Percentiles rank a stretch among this genome's conserved stretches.
Conservation (phyloP, 2,329 filamentous ascomycete genomes). For the Aspergillus clavatus region DNA sequence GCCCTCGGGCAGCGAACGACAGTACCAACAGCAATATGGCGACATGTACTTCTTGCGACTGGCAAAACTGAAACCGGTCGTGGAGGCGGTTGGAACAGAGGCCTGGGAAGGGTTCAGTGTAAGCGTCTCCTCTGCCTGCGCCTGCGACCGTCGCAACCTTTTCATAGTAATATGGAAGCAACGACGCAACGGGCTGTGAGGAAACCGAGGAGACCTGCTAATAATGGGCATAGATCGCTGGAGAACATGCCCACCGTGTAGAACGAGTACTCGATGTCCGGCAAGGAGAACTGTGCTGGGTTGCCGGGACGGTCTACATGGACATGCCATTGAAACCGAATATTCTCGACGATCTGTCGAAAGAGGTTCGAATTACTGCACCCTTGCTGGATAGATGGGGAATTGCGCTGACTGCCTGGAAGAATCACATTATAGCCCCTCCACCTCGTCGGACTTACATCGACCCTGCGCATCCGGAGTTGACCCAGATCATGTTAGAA, state of each 20-base stretch:
- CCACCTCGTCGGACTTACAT: constrained; percentile 72
- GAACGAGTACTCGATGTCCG: constrained; percentile 91
- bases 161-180: too few relatives aligned
- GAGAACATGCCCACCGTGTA: constrained; percentile 68
- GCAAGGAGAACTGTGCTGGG: constrained; percentile 93
- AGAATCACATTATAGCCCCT: constrained; percentile 87
- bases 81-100: constrained; percentile 67
- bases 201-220: constrained; percentile 4
- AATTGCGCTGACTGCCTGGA: not conserved
- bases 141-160: too few relatives aligned
- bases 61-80: constrained; percentile 76
- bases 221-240: constrained; percentile 54
- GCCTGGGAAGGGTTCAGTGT: constrained; percentile 71
- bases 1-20: constrained; percentile 56
- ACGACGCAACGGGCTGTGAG: too few relatives aligned
- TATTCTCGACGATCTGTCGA: constrained; percentile 89
- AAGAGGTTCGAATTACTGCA: constrained; percentile 64
- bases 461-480: constrained; percentile 41
- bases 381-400: not conserved
- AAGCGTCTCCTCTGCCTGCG: constrained; percentile 22
- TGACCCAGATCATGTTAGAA: constrained; percentile 75
- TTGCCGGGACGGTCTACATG: constrained; percentile 92
- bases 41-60: constrained; percentile 97
- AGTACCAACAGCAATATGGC: constrained; percentile 92
- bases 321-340: constrained; percentile 95